These are phyloP conservation scores for Diddensiella santjacobensis DNA, from an alignment of 805 yeast species.

Conservation along the genomic window DNA sequence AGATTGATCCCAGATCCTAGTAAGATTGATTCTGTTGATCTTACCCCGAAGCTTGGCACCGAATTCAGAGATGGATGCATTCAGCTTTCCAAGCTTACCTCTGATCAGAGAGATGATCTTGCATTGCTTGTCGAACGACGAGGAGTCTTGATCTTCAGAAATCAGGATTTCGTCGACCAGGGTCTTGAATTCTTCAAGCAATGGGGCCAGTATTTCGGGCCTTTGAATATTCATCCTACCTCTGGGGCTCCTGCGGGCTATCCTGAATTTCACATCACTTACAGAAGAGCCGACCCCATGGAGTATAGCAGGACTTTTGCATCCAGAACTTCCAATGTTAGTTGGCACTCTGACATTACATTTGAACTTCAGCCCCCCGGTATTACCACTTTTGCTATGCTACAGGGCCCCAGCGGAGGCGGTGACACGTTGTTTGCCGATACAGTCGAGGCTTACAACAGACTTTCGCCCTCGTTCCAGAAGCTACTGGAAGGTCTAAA, in stretches of 20 bases:
- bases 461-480: conserved; percentile 48
- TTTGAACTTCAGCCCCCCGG: conserved; percentile 76
- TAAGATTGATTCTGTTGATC: conserved; percentile 25
- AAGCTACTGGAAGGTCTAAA: conserved; percentile 41
- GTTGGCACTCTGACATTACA: conserved; percentile 74
- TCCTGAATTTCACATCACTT: not conserved
- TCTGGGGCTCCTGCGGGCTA: not conserved
- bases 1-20: not conserved
- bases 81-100: not conserved
- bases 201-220: not conserved
- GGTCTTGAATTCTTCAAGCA: conserved; percentile 3
- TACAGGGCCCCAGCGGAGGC: conserved; percentile 52
- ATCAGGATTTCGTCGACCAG: conserved; percentile 34
- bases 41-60: conserved; percentile 38
- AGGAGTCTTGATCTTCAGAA: conserved; percentile 48
- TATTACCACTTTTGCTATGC: conserved; percentile 58
- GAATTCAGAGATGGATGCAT: not conserved
- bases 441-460: conserved; percentile 52
- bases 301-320: conserved; percentile 6
- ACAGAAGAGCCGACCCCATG: not conserved
- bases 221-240: not conserved
- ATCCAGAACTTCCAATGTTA: conserved; percentile 7
- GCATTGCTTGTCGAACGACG: conserved; percentile 45
- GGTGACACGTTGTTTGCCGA: conserved; percentile 57
- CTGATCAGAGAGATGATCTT: conserved; percentile 31